A percentile compares a stretch with the other conserved stretches of the same genome.
Conservation (phyloP, 2,329 filamentous ascomycete genomes). For the Pseudocercospora vitis region DNA sequence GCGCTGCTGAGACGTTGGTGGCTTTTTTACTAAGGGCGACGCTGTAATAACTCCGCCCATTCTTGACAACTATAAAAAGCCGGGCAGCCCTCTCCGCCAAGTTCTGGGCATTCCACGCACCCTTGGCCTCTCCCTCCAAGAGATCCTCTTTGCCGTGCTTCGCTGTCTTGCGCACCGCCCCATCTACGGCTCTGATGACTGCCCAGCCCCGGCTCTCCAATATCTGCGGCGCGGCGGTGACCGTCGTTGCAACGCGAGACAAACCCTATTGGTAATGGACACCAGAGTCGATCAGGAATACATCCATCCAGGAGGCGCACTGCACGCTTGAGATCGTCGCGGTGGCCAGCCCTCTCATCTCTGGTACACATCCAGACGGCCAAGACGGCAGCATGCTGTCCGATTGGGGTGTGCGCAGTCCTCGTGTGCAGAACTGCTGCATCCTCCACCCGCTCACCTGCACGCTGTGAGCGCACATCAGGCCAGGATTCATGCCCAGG, state of each 20-base stretch:
- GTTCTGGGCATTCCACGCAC: conserved; percentile 14
- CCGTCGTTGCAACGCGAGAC: no score
- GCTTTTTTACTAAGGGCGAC: not conserved
- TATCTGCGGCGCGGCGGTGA: not conserved
- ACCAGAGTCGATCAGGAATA: not conserved
- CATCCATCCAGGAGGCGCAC: not conserved
- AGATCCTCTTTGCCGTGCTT: conserved; percentile 7
- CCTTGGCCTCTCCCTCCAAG: conserved; percentile 10
- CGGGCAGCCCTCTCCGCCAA: conserved; percentile 10
- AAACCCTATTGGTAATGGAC: no score
- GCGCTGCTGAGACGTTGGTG: conserved; percentile 3
- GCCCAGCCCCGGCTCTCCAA: conserved; percentile 4
- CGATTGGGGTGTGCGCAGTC: not conserved
- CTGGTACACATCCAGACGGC: not conserved
- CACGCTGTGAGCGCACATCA: conserved; percentile 3
- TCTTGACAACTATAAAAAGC: conserved; percentile 13
- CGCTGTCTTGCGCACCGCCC: conserved; percentile 13
- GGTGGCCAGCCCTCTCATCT: not conserved
- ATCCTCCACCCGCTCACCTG: not conserved
- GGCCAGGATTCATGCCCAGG: conserved; percentile 16
- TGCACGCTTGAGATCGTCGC: not conserved
- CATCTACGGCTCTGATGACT: no score
- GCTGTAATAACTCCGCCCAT: conserved; percentile 1
- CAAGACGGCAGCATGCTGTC: conserved; percentile 6
- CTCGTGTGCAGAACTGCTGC: conserved; percentile 1